Conservation (phyloP, 75 land plant species). For the Ceratopteris richardii region DNA sequence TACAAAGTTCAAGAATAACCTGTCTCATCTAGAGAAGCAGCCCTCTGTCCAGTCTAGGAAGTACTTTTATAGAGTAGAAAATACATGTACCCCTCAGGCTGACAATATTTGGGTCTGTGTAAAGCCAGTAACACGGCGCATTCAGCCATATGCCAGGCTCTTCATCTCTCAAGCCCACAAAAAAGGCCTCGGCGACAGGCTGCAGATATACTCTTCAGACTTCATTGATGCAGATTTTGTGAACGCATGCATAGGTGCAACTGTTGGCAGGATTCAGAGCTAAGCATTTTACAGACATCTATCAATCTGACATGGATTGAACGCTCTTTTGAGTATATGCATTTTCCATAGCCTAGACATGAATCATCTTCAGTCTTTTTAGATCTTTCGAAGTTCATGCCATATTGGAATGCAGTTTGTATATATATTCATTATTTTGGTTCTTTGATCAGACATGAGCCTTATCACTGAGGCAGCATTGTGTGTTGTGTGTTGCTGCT, state of each 20-base stretch:
- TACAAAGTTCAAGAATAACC: slow-evolving; percentile 26
- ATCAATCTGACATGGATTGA: no score
- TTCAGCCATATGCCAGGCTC: slow-evolving; percentile 21
- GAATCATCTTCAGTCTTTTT: no score
- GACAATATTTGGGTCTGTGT: slow-evolving; percentile 18
- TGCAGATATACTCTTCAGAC: slow-evolving; percentile 33
- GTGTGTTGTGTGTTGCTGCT: no score
- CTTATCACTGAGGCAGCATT: no score
- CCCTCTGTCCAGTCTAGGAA: slow-evolving; percentile 7
- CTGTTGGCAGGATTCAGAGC: slow-evolving; percentile 9
- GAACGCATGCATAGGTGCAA: slow-evolving; percentile 33
- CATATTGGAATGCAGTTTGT: no score
- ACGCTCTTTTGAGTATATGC: no score
- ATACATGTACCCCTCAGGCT: slow-evolving; percentile 29
- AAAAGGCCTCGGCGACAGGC: slow-evolving; percentile 19
- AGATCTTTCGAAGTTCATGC: no score
- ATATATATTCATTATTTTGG: no score
- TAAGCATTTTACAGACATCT: neutral
- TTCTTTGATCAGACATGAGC: no score
- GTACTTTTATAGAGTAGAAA: slow-evolving; percentile 34
- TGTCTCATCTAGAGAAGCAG: slow-evolving; percentile 20
- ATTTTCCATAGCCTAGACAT: no score
- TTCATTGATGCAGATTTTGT: slow-evolving; percentile 29
- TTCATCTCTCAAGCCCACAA: slow-evolving; percentile 29
- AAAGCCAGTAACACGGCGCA: slow-evolving; percentile 26